Evolutionary conservation across 768 basidiomycete species (phyloP).

Genomic region (Pluteus cervinus): DNA sequence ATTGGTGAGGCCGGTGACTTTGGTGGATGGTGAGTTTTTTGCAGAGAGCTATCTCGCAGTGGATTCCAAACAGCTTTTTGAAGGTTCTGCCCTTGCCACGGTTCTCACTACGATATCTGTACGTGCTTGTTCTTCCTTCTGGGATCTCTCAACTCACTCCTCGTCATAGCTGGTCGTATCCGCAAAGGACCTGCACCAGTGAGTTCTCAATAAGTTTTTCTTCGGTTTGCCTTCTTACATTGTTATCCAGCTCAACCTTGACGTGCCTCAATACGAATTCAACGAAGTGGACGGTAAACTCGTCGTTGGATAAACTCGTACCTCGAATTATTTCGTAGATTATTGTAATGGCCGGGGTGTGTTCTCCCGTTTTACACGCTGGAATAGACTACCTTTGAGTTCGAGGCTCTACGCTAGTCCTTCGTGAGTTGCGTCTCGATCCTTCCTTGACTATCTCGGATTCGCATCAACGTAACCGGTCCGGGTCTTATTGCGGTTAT

Average conservation of each 20-base stretch:
- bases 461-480: too few species aligned
- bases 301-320: constrained; percentile 63
- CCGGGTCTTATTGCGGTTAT: too few species aligned
- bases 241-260: constrained; percentile 78
- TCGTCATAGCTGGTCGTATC: constrained; percentile 73
- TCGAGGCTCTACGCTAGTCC: too few species aligned
- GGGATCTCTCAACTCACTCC: constrained; percentile 5
- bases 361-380: too few species aligned
- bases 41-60: constrained; percentile 2
- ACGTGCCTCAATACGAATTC: constrained; percentile 86
- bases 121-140: constrained; percentile 18
- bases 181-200: constrained; percentile 96
- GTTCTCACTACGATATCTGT: constrained; percentile 98
- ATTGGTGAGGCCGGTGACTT: constrained; percentile 97
- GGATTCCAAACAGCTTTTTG: not conserved
- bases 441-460: too few species aligned
- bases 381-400: too few species aligned
- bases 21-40: constrained; percentile 83
- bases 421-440: too few species aligned
- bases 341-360: too few species aligned
- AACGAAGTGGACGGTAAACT: constrained; percentile 84
- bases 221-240: constrained; percentile 9
- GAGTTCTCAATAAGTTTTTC: constrained; percentile 24
- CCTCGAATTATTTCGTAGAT: constrained; percentile 8
- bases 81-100: constrained; percentile 98